Conservation (phyloP, 371 early-diverging fungal species). For the Mortierella sp. region DNA sequence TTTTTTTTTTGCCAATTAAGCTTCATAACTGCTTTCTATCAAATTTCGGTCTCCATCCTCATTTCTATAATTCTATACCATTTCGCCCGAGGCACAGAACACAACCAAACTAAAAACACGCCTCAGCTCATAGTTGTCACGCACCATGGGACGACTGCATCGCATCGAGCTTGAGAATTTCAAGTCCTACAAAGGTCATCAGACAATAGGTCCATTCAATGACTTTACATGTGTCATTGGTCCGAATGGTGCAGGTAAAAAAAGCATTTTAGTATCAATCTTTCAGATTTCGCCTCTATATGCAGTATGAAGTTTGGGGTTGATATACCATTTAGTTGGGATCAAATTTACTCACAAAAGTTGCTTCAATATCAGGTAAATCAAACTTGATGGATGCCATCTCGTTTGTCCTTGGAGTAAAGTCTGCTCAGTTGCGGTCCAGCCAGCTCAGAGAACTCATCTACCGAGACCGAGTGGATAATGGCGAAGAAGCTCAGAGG, state of each 20-base stretch:
- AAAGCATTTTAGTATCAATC: too few species aligned
- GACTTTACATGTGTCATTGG: slow-evolving; percentile 99
- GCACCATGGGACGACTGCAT: slow-evolving; percentile 82
- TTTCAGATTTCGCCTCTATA: neutral
- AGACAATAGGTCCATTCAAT: slow-evolving; percentile 96
- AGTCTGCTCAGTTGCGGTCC: slow-evolving; percentile 90
- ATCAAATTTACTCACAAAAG: slow-evolving; percentile 21
- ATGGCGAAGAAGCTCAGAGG: slow-evolving; percentile 28
- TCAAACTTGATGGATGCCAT: slow-evolving; percentile 99
- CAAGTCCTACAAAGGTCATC: slow-evolving; percentile 97
- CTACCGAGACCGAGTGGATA: slow-evolving; percentile 74
- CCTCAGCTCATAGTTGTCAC: neutral
- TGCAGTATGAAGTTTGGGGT: neutral
- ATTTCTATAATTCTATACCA: neutral
- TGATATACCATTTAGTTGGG: slow-evolving; percentile 15
- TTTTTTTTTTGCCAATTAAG: neutral
- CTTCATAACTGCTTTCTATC: neutral
- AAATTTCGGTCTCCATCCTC: neutral
- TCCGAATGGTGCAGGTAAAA: slow-evolving; percentile 97
- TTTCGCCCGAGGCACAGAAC: neutral
- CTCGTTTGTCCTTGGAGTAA: slow-evolving; percentile 96
- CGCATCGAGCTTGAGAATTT: slow-evolving; percentile 98
- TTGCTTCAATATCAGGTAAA: slow-evolving; percentile 77
- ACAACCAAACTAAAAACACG: too few species aligned
- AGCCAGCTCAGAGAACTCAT: slow-evolving; percentile 91